Conservation (phyloP, 2,329 filamentous ascomycete genomes). For the Hymenoscyphus fructigenus region DNA sequence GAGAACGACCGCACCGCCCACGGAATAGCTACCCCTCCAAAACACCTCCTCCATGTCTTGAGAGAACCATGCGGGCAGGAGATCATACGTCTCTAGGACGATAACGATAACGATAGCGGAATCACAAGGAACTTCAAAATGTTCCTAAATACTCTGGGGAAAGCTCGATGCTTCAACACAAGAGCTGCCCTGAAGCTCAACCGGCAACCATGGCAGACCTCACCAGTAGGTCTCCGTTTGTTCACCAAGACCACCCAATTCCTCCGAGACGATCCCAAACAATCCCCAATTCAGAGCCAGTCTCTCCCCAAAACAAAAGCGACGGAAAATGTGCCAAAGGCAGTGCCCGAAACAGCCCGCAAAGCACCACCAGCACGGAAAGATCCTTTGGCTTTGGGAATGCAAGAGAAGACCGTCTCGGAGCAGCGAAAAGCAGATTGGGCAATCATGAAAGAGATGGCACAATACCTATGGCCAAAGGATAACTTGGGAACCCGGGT, state of each 20-base stretch:
- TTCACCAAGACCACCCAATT: slow-evolving; percentile 32
- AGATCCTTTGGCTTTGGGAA: slow-evolving; percentile 64
- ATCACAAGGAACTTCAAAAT: slow-evolving; percentile 24
- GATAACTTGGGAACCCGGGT: slow-evolving; percentile 79
- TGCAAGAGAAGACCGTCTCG: slow-evolving; percentile 67
- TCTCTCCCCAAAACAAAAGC: slow-evolving; percentile 24
- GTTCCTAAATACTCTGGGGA: slow-evolving; percentile 32
- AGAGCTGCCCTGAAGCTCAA: slow-evolving; percentile 23
- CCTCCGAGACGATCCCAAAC: slow-evolving; percentile 26
- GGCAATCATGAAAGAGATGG: slow-evolving; percentile 99
- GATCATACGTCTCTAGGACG: slow-evolving; percentile 18
- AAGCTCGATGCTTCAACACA: slow-evolving; percentile 32
- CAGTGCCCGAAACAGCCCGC: slow-evolving; percentile 28
- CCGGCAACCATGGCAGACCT: slow-evolving; percentile 27
- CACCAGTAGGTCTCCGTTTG: slow-evolving; percentile 28
- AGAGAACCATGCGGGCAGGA: slow-evolving; percentile 26
- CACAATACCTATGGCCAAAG: slow-evolving; percentile 93
- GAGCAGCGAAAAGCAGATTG: slow-evolving; percentile 96
- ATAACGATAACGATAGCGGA: slow-evolving; percentile 23
- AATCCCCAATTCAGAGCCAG: slow-evolving; percentile 23
- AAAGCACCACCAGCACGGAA: slow-evolving; percentile 33
- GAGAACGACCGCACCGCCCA: slow-evolving; percentile 2
- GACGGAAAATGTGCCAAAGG: slow-evolving; percentile 25
- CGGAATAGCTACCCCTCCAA: slow-evolving; percentile 29
- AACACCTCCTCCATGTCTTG: slow-evolving; percentile 7